phyloP scores from a whole-genome alignment of 345 rosid genomes.

The Acer yangbiense region DNA sequence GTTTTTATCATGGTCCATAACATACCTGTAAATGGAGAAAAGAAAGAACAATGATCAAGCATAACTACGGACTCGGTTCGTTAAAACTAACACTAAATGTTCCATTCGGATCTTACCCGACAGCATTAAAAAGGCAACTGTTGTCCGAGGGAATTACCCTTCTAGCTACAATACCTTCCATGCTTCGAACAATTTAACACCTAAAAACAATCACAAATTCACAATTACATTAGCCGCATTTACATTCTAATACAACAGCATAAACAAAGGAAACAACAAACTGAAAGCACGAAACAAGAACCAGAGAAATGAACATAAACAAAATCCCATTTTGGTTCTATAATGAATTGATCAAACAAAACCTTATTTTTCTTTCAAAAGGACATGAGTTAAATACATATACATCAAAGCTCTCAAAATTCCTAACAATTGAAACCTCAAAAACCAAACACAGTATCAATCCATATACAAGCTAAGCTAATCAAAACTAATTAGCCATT shows the following conservation, averaged over 20 bases:
- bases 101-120: too few species aligned
- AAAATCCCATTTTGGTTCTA: not conserved
- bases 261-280: not conserved
- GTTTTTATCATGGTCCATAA: constrained; percentile 79
- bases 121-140: constrained; percentile 46
- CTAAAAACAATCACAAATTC: constrained; percentile 17
- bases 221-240: not conserved
- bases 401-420: too few species aligned
- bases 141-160: constrained; percentile 96
- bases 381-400: not conserved
- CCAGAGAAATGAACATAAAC: too few species aligned
- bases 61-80: not conserved
- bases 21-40: constrained; percentile 51
- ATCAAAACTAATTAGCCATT: not conserved
- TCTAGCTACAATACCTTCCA: constrained; percentile 76
- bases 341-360: not conserved
- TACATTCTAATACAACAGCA: not conserved
- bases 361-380: not conserved
- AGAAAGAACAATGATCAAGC: constrained; percentile 4
- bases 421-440: too few species aligned
- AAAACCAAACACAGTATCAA: too few species aligned
- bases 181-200: constrained; percentile 21
- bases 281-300: not conserved
- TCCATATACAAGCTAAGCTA: not conserved
- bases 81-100: not conserved